These are phyloP conservation scores for Eimeria falciformis DNA, from an alignment of 169 alveolate species.

Conservation along the genomic window DNA sequence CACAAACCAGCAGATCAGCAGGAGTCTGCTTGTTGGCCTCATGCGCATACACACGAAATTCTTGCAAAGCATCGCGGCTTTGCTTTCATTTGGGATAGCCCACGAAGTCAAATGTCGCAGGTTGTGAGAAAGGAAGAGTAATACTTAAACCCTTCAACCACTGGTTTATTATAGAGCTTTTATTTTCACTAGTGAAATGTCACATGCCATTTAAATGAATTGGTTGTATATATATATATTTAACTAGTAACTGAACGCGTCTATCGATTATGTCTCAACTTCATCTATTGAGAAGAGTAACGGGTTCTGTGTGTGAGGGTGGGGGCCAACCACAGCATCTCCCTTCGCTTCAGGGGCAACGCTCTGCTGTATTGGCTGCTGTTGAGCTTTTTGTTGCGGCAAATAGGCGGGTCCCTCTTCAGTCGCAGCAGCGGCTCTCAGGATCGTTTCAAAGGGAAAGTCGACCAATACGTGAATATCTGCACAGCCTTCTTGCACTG, in stretches of 20 bases:
- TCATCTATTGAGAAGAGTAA: too few relatives aligned
- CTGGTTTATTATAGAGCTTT: too few relatives aligned
- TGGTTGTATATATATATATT: not conserved
- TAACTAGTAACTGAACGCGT: not conserved
- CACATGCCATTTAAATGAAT: too few relatives aligned
- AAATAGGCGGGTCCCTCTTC: not conserved
- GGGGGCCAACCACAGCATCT: slow-evolving; percentile 6
- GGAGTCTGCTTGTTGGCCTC: not conserved
- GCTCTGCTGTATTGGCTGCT: not conserved
- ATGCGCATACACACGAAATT: not conserved
- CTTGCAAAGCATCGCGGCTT: not conserved
- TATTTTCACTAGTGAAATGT: too few relatives aligned
- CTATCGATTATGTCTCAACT: too few relatives aligned
- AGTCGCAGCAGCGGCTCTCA: not conserved
- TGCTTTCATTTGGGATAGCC: not conserved
- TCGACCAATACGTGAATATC: not conserved
- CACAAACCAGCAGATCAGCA: not conserved
- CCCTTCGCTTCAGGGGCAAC: not conserved
- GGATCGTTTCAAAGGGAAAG: not conserved
- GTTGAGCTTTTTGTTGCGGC: not conserved
- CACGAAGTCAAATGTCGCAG: not conserved
- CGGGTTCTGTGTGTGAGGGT: not conserved
- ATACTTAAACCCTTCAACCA: not conserved
- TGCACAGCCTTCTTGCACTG: not conserved
- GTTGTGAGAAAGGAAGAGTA: not conserved